Evolutionary conservation across 257 asterid species (phyloP).

Genomic region (Solanum rostratum): DNA sequence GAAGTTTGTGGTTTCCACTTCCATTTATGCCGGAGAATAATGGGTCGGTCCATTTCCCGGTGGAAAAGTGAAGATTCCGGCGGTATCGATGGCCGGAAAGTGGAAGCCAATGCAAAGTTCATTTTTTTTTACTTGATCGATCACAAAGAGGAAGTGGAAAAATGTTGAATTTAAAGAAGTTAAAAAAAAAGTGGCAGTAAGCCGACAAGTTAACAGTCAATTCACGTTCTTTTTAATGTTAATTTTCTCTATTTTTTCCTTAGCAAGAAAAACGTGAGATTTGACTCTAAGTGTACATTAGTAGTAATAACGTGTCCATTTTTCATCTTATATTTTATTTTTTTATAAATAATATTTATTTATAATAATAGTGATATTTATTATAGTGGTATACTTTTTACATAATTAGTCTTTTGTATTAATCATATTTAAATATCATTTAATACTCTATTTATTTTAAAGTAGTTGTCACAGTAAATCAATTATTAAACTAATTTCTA

Average conservation of each 20-base stretch:
- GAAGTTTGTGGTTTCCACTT: conserved; percentile 2
- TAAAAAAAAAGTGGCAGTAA: neutral
- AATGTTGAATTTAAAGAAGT: neutral
- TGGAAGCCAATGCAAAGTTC: conserved; percentile 33
- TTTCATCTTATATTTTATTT: no score
- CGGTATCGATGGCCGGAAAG: conserved; percentile 22
- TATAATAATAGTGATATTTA: no score
- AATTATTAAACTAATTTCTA: no score
- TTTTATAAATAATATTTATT: no score
- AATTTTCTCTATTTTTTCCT: neutral
- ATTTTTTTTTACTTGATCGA: neutral
- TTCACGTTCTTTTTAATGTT: neutral
- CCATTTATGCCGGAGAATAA: conserved; percentile 6
- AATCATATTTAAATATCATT: no score
- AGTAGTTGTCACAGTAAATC: no score
- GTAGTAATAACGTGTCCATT: no score
- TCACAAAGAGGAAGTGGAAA: neutral
- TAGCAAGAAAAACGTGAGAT: neutral
- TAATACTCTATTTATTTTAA: no score
- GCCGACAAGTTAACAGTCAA: neutral
- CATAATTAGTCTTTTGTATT: no score
- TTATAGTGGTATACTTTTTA: no score
- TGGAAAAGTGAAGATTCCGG: conserved; percentile 11
- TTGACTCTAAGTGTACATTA: neutral
- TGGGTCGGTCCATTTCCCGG: conserved; percentile 12